Evolutionary conservation across 2,329 filamentous ascomycete species (phyloP).

Genomic region (Davidsoniella neocaledoniae): DNA sequence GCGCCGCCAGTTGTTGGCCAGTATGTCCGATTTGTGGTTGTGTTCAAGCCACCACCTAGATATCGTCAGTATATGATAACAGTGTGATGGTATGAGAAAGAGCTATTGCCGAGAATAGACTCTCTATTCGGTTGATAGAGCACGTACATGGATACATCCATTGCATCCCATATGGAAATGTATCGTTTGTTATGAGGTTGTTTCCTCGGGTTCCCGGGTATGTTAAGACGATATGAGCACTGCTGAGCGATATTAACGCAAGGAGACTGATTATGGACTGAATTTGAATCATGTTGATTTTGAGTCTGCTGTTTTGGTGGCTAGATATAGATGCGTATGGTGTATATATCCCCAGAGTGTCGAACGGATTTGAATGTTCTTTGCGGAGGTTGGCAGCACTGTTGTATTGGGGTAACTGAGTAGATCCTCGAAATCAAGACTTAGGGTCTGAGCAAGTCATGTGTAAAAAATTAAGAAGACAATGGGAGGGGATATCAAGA

Average conservation of each 20-base stretch:
- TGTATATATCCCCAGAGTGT: too few species aligned
- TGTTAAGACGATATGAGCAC: constrained; percentile 66
- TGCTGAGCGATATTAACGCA: constrained; percentile 31
- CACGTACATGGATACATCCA: constrained; percentile 85
- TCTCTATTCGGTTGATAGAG: too few species aligned
- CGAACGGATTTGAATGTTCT: too few species aligned
- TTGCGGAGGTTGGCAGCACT: too few species aligned
- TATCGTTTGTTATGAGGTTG: constrained; percentile 63
- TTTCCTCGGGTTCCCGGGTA: constrained; percentile 81
- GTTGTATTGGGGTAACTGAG: too few species aligned
- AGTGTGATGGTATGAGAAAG: neutral
- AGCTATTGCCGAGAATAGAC: neutral
- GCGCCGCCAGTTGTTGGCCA: constrained; percentile 83
- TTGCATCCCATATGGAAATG: constrained; percentile 79
- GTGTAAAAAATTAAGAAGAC: too few species aligned
- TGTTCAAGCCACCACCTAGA: constrained; percentile 66
- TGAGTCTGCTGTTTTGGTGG: constrained; percentile 1
- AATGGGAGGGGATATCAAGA: too few species aligned
- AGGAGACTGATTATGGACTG: constrained; percentile 28
- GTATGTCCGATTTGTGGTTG: constrained; percentile 68
- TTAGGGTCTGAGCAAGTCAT: too few species aligned
- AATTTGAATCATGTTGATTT: constrained; percentile 26
- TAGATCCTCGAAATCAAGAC: too few species aligned
- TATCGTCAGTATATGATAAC: constrained; percentile 11
- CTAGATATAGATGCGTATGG: too few species aligned